phyloP scores from a whole-genome alignment of 345 rosid species.

The Euphorbia pulcherrima region DNA sequence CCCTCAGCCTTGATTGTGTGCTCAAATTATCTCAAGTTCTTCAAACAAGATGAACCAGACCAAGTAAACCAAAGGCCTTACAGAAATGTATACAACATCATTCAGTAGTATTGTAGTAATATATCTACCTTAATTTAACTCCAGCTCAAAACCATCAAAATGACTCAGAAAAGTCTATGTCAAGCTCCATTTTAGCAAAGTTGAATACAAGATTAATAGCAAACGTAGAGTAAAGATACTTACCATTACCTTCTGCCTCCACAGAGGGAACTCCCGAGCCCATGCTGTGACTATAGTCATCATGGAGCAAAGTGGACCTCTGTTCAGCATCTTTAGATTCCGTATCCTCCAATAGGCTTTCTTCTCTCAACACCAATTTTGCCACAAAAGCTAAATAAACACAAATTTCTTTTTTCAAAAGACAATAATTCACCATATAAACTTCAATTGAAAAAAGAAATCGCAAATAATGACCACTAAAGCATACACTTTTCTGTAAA shows the following conservation, averaged over 20 bases:
- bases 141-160: not conserved
- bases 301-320: conserved; percentile 16
- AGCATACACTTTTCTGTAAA: no score
- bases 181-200: not conserved
- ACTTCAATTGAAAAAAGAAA: not conserved
- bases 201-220: not conserved
- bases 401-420: no score
- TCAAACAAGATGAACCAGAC: not conserved
- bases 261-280: conserved; percentile 20
- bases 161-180: not conserved
- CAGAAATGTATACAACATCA: no score
- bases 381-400: conserved; percentile 50
- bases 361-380: conserved; percentile 47
- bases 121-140: no score
- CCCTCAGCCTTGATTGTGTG: no score
- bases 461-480: not conserved
- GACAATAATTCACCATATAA: not conserved
- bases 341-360: conserved; percentile 32
- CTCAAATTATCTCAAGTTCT: conserved; percentile 1
- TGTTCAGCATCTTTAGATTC: conserved; percentile 26
- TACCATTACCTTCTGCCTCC: conserved; percentile 30
- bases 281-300: conserved; percentile 15
- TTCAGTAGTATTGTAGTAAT: no score
- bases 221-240: not conserved
- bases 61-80: no score